Conservation (phyloP, 1,284 basidiomycete genomes). For the Heterobasidion annosum region DNA sequence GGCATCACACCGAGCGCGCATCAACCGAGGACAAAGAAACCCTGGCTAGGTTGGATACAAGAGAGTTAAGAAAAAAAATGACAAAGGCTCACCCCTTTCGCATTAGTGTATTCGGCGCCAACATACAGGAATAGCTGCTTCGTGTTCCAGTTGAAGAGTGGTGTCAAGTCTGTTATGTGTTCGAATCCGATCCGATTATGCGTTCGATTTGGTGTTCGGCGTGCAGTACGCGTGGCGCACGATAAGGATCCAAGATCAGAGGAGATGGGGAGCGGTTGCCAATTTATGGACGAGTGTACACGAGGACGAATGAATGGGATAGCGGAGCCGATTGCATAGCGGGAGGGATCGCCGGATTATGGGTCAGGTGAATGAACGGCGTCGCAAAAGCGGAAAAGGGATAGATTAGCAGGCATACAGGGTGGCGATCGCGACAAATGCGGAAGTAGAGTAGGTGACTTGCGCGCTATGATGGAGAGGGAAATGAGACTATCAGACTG, state of each 20-base stretch:
- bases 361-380: too few relatives aligned
- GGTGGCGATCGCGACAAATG: too few relatives aligned
- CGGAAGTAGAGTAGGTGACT: neutral
- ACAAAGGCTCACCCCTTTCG: conserved; percentile 50
- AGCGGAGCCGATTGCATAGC: too few relatives aligned
- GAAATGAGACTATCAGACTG: conserved; percentile 13
- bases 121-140: conserved; percentile 87
- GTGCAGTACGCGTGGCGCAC: neutral
- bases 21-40: too few relatives aligned
- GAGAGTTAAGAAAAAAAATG: neutral
- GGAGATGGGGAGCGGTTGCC: too few relatives aligned
- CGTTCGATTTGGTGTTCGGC: neutral
- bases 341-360: too few relatives aligned
- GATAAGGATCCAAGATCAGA: neutral
- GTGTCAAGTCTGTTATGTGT: conserved; percentile 50
- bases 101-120: conserved; percentile 69
- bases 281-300: too few relatives aligned
- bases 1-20: too few relatives aligned
- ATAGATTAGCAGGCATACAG: neutral
- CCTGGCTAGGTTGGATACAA: too few relatives aligned
- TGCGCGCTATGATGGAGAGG: neutral
- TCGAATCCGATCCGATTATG: neutral
- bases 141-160: conserved; percentile 91
- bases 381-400: too few relatives aligned
- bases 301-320: too few relatives aligned